Conservation (phyloP, 305 asterid species). For the Solanum chacoense region DNA sequence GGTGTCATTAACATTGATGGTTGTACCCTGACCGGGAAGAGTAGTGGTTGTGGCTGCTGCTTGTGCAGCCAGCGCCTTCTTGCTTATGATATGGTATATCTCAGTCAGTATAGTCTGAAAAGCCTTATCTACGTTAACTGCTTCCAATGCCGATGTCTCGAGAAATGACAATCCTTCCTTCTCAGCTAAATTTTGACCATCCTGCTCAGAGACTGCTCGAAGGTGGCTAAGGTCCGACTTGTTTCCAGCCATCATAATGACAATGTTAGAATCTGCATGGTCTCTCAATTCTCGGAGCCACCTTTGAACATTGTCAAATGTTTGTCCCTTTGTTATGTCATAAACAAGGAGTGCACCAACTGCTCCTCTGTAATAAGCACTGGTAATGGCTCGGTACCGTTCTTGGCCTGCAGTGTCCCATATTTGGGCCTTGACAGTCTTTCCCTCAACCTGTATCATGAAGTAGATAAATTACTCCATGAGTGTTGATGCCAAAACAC, state of each 20-base stretch:
- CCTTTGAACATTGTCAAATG: conserved; percentile 24
- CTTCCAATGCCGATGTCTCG: conserved; percentile 28
- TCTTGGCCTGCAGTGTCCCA: conserved; percentile 36
- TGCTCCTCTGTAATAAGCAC: conserved; percentile 33
- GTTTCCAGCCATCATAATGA: conserved; percentile 25
- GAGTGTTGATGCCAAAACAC: not conserved
- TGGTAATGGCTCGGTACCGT: conserved; percentile 28
- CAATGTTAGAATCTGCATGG: conserved; percentile 28
- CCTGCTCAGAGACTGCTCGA: conserved; percentile 22
- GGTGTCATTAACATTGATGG: conserved; percentile 17
- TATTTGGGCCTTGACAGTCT: conserved; percentile 27
- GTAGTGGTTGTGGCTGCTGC: conserved; percentile 14
- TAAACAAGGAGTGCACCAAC: conserved; percentile 24
- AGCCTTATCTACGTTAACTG: conserved; percentile 21
- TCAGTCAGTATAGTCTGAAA: conserved; percentile 21
- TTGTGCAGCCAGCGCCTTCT: conserved; percentile 30
- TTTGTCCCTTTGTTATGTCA: conserved; percentile 22
- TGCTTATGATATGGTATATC: conserved; percentile 23
- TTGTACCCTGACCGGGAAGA: conserved; percentile 23
- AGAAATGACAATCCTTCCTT: conserved; percentile 26
- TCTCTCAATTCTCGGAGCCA: conserved; percentile 29
- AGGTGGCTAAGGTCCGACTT: conserved; percentile 24
- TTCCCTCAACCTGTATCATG: conserved; percentile 23
- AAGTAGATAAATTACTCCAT: not conserved
- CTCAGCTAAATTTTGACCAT: conserved; percentile 27